Evolutionary conservation across 2,329 filamentous ascomycete species (phyloP).

Genomic region (Tolypocladium ovalisporum): DNA sequence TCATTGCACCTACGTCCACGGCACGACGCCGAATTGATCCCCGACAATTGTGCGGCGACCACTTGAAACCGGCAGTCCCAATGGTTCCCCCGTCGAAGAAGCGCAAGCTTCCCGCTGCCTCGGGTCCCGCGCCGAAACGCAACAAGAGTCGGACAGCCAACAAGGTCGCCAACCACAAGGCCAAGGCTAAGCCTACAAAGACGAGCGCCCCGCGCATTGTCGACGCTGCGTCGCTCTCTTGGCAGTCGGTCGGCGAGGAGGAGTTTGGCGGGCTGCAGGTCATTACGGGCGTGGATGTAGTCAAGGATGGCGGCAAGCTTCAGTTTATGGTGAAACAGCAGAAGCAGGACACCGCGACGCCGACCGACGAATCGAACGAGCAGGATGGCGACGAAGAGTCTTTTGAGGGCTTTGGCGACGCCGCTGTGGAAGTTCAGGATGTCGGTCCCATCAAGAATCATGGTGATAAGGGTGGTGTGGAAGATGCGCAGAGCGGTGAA

Average conservation of each 20-base stretch:
- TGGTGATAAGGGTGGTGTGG: conserved; percentile 18
- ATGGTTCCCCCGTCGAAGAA: conserved; percentile 25
- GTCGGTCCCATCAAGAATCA: conserved; percentile 20
- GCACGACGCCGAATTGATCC: not conserved
- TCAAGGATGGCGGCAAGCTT: conserved; percentile 50
- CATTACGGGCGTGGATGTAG: conserved; percentile 81
- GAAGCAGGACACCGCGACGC: conserved; percentile 6
- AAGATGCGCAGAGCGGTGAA: conserved; percentile 15
- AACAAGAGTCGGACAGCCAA: conserved; percentile 16
- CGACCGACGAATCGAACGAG: conserved; percentile 9
- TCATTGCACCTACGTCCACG: not conserved
- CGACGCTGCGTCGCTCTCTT: conserved; percentile 38
- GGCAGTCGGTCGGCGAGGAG: conserved; percentile 78
- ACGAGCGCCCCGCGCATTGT: conserved; percentile 19
- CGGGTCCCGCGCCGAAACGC: conserved; percentile 24
- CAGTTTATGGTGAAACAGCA: conserved; percentile 37
- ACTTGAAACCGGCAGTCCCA: not conserved
- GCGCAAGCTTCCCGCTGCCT: conserved; percentile 24
- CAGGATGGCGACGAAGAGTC: conserved; percentile 36
- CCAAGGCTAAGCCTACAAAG: conserved; percentile 8
- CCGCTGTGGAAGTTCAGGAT: conserved; percentile 20
- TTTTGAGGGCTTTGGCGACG: conserved; percentile 56
- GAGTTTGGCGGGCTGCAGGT: conserved; percentile 91
- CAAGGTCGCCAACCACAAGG: not conserved
- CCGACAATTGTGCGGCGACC: not conserved